Percentiles rank a stretch among this genome's conserved stretches.
phyloP scores from a whole-genome alignment of 1,139 yeast species.

The Hansenula sp. region DNA sequence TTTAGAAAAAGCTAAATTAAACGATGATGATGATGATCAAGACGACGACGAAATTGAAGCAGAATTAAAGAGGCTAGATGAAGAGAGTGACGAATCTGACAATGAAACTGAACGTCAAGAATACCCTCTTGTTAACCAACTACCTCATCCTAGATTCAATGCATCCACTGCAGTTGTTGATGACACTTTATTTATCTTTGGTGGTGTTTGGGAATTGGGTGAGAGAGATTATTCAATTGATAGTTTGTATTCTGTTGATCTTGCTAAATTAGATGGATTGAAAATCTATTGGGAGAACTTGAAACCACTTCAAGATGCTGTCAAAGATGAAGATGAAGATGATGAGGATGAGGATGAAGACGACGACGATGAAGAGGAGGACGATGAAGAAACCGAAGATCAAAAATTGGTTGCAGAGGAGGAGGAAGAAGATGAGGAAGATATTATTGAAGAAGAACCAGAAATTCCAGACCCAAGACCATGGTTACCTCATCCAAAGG shows the following conservation, averaged over 20 bases:
- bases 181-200: conserved; percentile 80
- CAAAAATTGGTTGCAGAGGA: conserved; percentile 45
- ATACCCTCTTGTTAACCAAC: conserved; percentile 53
- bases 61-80: conserved; percentile 34
- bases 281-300: conserved; percentile 89
- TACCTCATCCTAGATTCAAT: conserved; percentile 90
- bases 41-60: conserved; percentile 40
- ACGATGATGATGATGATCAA: conserved; percentile 52
- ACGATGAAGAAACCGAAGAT: conserved; percentile 47
- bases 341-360: conserved; percentile 69
- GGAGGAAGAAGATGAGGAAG: conserved; percentile 59
- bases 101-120: conserved; percentile 38
- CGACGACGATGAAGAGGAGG: conserved; percentile 57
- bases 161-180: conserved; percentile 83
- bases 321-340: conserved; percentile 53
- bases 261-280: conserved; percentile 84
- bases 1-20: conserved; percentile 65
- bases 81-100: conserved; percentile 32
- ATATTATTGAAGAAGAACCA: conserved; percentile 54
- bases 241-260: conserved; percentile 80
- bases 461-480: conserved; percentile 90
- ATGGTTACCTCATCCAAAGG: conserved; percentile 96
- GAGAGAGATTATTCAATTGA: conserved; percentile 83
- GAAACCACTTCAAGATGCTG: conserved; percentile 56
- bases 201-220: conserved; percentile 88